phyloP scores from a whole-genome alignment of 306 rosid species.

The Cicer cuneatum region DNA sequence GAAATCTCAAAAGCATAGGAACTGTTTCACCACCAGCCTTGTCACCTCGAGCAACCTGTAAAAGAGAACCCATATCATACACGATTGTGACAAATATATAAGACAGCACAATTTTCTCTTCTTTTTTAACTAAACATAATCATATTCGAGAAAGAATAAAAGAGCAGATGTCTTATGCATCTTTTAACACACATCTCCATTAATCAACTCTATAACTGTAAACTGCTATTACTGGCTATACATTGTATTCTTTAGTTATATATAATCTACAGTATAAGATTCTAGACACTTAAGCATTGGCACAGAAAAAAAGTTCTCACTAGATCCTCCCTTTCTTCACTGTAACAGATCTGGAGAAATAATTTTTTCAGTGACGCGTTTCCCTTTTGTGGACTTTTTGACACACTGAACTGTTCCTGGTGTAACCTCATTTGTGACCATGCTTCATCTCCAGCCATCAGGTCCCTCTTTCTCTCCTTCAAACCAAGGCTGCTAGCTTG shows the following conservation, averaged over 20 bases:
- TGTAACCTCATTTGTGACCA: background rate
- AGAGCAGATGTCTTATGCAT: conserved; percentile 2
- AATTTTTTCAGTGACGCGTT: background rate
- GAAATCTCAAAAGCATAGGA: conserved; percentile 91
- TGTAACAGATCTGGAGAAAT: background rate
- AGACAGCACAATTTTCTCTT: conserved; percentile 22
- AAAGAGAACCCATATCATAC: conserved; percentile 39
- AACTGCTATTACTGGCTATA: background rate
- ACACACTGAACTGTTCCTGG: background rate
- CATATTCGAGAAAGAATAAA: conserved; percentile 18
- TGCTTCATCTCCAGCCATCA: conserved; percentile 1
- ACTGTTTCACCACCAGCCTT: conserved; percentile 89
- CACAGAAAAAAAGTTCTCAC: background rate
- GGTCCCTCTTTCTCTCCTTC: too few relatives aligned
- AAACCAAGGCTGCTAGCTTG: background rate
- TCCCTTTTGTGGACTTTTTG: background rate
- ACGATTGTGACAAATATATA: background rate
- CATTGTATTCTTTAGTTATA: background rate
- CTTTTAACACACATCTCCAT: background rate
- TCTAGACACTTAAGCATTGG: background rate
- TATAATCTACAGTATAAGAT: background rate
- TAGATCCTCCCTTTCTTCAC: conserved; percentile 17
- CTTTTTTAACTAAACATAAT: conserved; percentile 15
- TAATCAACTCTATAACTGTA: background rate
- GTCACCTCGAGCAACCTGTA: conserved; percentile 92